Evolutionary conservation across 2,329 filamentous ascomycete genomes (phyloP), one percentile per base, ranked within the genome.

Genomic region (Aspergillus transmontanensis): DNA sequence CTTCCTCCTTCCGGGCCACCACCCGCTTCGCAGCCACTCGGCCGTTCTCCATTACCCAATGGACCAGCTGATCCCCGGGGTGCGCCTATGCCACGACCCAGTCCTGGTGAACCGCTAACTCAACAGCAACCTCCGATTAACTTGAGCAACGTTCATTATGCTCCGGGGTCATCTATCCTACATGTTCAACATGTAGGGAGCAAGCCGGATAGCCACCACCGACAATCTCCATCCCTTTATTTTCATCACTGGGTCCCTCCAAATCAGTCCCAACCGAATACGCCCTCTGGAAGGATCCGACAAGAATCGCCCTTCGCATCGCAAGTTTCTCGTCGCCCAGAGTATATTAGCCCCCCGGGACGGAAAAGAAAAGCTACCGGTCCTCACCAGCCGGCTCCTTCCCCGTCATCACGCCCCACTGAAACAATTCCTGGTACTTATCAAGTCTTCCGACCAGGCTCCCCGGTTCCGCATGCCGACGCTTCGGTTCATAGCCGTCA

Each of bases 231-330:
- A 0, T 90, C 89, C 26, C 91, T 96, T 55, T 95, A 92, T 77
- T 97, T 97, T 76, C 92, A 96, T 74, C 92, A 96, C 75, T 97
- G 93, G 93, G 91, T 94, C 64, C 93, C 93, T 53, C 93, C 93
- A 16, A 86, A 66, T 85, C 91, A 77, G 67, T 84, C 85, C 64
- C 89, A 90, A 75, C 90, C 90, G 64, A 86, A 86, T 72, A 90
- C 90, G 66, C 90, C 91, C 73, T 89, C 90, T 81, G 89, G 90
- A 87, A 90, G 87, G 58, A 88, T 87, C 83, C 78, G 86, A 81
- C 81, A 81, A 76, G 77, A 81, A 65, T 80, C 76, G 69, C 78
- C 77, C 58, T 73, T 77, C 69, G 75, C 76, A 70, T 79, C 83
- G 77, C 79, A 71, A 65, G 75, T 75, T 75, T 79, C 78, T 78